Conservation (phyloP, 768 basidiomycete genomes). For the Epithele typhae region DNA sequence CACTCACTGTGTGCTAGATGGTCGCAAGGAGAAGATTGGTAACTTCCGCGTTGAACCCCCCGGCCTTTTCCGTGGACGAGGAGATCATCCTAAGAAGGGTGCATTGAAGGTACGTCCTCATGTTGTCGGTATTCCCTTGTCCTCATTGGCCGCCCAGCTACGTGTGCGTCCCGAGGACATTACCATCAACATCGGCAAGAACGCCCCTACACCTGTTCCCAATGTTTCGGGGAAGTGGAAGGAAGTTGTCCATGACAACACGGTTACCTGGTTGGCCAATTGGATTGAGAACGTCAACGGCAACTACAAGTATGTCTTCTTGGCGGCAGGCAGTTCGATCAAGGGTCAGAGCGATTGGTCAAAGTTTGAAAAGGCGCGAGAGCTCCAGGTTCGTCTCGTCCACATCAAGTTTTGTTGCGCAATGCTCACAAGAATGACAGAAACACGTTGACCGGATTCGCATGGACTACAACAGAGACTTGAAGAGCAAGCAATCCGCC, state of each 20-base stretch:
- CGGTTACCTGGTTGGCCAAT: slow-evolving; percentile 97
- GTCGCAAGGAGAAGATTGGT: slow-evolving; percentile 95
- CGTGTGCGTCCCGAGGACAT: slow-evolving; percentile 95
- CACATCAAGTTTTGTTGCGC: neutral
- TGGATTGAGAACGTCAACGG: slow-evolving; percentile 99
- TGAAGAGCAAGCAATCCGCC: slow-evolving; percentile 89
- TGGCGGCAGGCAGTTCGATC: slow-evolving; percentile 94
- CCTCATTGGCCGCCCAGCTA: slow-evolving; percentile 38
- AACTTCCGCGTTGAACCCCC: slow-evolving; percentile 99
- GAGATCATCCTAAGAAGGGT: slow-evolving; percentile 98
- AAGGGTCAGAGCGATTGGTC: slow-evolving; percentile 98
- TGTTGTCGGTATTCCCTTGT: neutral
- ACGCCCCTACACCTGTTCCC: slow-evolving; percentile 71
- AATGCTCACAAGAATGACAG: slow-evolving; percentile 38
- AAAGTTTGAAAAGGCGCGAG: slow-evolving; percentile 97
- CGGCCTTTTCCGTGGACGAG: slow-evolving; percentile 95
- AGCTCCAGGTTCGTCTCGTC: slow-evolving; percentile 71
- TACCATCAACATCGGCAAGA: slow-evolving; percentile 87
- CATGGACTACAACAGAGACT: slow-evolving; percentile 76
- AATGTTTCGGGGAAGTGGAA: slow-evolving; percentile 95
- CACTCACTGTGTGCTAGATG: slow-evolving; percentile 83
- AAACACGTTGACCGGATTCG: slow-evolving; percentile 89
- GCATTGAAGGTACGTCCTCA: slow-evolving; percentile 67
- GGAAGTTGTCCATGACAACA: slow-evolving; percentile 83
- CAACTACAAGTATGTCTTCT: slow-evolving; percentile 95